phyloP scores from a whole-genome alignment of 192 early-diverging fungal species.

The Pilaira anomala region DNA sequence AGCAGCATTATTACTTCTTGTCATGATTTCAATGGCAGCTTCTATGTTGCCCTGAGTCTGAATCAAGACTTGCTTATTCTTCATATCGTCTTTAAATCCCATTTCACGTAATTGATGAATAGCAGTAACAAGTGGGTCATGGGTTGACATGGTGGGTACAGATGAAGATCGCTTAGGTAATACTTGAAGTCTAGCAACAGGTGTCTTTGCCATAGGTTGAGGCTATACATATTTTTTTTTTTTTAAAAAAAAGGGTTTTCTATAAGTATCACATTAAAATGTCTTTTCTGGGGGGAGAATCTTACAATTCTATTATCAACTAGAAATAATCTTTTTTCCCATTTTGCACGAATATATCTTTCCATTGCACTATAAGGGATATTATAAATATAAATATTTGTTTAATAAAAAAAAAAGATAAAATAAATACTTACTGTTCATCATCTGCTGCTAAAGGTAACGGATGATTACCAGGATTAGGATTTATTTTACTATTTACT shows the following conservation, averaged over 20 bases:
- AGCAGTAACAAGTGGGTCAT: background rate
- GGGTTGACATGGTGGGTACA: constrained; percentile 11
- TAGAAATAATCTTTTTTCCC: constrained; percentile 62
- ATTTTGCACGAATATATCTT: constrained; percentile 89
- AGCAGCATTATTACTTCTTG: constrained; percentile 44
- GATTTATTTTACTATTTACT: constrained; percentile 70
- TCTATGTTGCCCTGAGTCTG: constrained; percentile 71
- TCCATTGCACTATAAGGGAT: constrained; percentile 75
- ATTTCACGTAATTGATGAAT: constrained; percentile 55
- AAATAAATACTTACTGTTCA: constrained; percentile 38
- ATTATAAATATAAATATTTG: background rate
- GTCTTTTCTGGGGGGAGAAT: background rate
- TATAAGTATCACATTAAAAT: background rate
- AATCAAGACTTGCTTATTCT: constrained; percentile 65
- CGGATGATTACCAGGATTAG: constrained; percentile 61
- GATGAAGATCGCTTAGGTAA: constrained; percentile 29
- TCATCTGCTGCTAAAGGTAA: constrained; percentile 58
- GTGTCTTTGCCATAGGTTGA: too few species aligned
- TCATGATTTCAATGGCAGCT: constrained; percentile 67
- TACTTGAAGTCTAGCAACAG: background rate
- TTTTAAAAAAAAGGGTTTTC: too few species aligned
- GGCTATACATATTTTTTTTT: too few species aligned
- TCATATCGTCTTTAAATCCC: constrained; percentile 79
- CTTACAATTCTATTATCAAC: constrained; percentile 8
- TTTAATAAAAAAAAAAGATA: background rate